These are phyloP conservation scores for Oryza punctata DNA, from an alignment of 176 grass and related monocot genomes.

Conservation along the genomic window DNA sequence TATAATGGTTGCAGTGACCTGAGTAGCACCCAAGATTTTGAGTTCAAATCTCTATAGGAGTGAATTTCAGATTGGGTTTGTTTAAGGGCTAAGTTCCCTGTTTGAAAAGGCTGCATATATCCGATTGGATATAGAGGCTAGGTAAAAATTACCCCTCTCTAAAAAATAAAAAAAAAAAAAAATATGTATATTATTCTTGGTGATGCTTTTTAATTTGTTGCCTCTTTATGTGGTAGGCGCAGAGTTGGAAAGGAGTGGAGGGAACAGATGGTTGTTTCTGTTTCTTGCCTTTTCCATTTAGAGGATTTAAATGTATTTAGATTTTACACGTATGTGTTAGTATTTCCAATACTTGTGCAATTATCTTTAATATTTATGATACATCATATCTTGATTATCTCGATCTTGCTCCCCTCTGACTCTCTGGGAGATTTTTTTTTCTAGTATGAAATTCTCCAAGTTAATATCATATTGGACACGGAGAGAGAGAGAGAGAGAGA, in stretches of 20 bases:
- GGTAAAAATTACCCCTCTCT: no score
- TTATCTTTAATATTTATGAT: background rate
- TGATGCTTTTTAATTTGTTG: background rate
- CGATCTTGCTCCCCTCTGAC: no score
- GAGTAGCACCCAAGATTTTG: no score
- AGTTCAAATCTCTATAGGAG: no score
- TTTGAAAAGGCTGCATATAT: no score
- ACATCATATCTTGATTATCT: background rate
- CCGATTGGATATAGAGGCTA: no score
- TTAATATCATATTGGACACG: background rate
- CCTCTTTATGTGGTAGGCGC: background rate
- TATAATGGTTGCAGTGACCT: no score
- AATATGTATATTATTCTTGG: background rate
- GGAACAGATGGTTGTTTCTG: background rate
- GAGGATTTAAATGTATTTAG: background rate
- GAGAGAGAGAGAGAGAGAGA: no score
- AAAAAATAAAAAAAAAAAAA: no score
- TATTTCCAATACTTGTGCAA: background rate
- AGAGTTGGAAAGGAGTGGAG: background rate
- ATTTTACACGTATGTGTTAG: background rate
- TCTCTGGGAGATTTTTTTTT: background rate
- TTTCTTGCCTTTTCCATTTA: background rate
- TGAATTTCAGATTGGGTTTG: no score
- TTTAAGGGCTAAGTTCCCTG: no score
- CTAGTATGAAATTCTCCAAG: background rate